Conservation (phyloP, 1,284 basidiomycete genomes). For the Pisolithus thermaeus region DNA sequence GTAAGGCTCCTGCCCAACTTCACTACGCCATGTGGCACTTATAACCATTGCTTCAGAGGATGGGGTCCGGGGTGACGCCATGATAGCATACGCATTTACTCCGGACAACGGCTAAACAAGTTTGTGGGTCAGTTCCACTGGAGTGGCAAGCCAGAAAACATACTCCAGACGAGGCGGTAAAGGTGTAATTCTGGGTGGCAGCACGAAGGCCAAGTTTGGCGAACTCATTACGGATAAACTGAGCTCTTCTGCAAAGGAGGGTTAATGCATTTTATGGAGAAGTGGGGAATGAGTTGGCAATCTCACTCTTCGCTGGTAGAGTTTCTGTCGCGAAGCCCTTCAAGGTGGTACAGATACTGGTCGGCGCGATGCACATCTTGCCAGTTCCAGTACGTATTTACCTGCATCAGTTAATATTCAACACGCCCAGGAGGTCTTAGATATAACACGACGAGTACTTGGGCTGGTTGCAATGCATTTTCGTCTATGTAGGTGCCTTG, state of each 20-base stretch:
- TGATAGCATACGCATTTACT: conserved; percentile 77
- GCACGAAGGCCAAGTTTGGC: conserved; percentile 63
- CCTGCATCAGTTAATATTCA: conserved; percentile 40
- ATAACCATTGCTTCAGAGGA: conserved; percentile 90
- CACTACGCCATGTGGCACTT: conserved; percentile 83
- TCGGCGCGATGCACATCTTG: conserved; percentile 82
- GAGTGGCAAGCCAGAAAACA: conserved; percentile 12
- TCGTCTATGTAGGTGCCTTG: conserved; percentile 82
- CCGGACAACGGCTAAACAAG: conserved; percentile 43
- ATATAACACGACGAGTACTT: conserved; percentile 43
- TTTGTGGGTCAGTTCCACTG: conserved; percentile 21
- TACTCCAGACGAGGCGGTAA: conserved; percentile 44
- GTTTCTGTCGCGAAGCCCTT: conserved; percentile 57
- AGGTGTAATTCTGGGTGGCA: conserved; percentile 64
- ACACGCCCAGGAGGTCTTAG: background rate
- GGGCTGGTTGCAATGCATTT: conserved; percentile 87
- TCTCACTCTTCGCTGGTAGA: conserved; percentile 67
- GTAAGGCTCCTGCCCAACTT: conserved; percentile 49
- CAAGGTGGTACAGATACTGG: conserved; percentile 63
- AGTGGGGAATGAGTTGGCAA: conserved; percentile 3
- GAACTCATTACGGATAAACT: conserved; percentile 56
- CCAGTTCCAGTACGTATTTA: conserved; percentile 87
- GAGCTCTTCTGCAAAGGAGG: conserved; percentile 49
- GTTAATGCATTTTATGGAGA: conserved; percentile 4
- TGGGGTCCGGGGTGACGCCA: conserved; percentile 79